These are phyloP conservation scores for Suillus cothurnatus DNA, from an alignment of 768 basidiomycete species.

Conservation along the genomic window DNA sequence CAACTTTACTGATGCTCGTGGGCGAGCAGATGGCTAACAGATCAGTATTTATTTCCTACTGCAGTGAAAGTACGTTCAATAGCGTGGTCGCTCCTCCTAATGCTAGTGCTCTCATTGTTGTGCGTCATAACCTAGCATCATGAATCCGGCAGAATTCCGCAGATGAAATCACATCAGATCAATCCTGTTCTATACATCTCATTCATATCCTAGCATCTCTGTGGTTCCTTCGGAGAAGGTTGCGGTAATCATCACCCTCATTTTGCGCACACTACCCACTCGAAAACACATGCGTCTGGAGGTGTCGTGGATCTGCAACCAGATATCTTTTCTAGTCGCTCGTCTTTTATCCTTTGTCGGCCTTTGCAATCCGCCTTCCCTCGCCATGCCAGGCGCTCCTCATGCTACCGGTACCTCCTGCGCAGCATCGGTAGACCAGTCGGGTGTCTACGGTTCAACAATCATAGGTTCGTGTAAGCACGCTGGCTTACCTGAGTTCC, in stretches of 20 bases:
- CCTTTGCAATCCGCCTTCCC: not conserved
- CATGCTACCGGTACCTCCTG: not conserved
- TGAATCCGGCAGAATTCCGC: constrained; percentile 23
- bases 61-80: not conserved
- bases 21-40: not conserved
- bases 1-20: not conserved
- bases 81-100: constrained; percentile 18
- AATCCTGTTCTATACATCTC: constrained; percentile 53
- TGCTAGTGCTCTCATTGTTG: constrained; percentile 31
- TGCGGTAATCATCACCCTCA: not conserved
- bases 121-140: constrained; percentile 40
- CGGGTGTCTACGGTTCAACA: not conserved
- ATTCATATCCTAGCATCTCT: constrained; percentile 56
- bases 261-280: not conserved
- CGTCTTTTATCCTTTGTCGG: not conserved
- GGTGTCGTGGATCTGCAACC: not conserved
- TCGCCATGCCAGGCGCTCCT: not conserved
- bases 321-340: not conserved
- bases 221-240: constrained; percentile 34
- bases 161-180: constrained; percentile 67
- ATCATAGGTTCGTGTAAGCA: too few species aligned
- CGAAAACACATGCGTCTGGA: not conserved
- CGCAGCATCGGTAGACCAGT: not conserved
- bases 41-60: not conserved
- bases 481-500: too few species aligned